Conservation (phyloP, 768 basidiomycete genomes). For the Rhodotorula diobovata region DNA sequence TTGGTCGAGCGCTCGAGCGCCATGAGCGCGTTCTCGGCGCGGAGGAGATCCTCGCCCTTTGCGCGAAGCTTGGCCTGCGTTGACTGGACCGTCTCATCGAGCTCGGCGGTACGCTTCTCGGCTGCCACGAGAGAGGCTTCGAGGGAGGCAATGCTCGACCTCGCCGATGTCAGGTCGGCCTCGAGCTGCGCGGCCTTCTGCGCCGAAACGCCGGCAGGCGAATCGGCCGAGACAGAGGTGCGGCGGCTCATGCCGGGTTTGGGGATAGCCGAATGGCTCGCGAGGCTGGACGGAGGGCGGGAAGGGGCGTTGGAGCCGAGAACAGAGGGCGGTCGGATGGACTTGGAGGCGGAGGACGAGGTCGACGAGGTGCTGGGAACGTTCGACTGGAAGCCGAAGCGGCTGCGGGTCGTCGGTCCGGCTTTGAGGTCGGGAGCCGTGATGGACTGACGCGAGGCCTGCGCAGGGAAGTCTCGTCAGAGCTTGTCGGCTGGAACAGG, state of each 20-base stretch:
- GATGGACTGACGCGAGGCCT: constrained; percentile 22
- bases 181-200: constrained; percentile 17
- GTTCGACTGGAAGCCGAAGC: constrained; percentile 21
- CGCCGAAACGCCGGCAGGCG: background rate
- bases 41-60: constrained; percentile 14
- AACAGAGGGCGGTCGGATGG: constrained; percentile 7
- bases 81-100: background rate
- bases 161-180: background rate
- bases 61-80: constrained; percentile 4
- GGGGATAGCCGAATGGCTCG: constrained; percentile 3
- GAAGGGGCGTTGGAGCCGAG: constrained; percentile 1
- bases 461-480: background rate
- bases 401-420: background rate
- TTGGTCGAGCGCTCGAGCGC: constrained; percentile 11
- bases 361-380: background rate
- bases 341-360: background rate
- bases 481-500: background rate
- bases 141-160: background rate
- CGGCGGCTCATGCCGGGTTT: background rate
- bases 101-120: constrained; percentile 3
- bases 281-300: constrained; percentile 22
- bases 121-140: background rate
- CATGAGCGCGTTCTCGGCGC: constrained; percentile 16
- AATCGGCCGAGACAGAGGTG: background rate
- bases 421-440: background rate